Base-by-base conservation (phyloP, 2,329 filamentous ascomycete species). In the Zalaria sp. region DNA sequence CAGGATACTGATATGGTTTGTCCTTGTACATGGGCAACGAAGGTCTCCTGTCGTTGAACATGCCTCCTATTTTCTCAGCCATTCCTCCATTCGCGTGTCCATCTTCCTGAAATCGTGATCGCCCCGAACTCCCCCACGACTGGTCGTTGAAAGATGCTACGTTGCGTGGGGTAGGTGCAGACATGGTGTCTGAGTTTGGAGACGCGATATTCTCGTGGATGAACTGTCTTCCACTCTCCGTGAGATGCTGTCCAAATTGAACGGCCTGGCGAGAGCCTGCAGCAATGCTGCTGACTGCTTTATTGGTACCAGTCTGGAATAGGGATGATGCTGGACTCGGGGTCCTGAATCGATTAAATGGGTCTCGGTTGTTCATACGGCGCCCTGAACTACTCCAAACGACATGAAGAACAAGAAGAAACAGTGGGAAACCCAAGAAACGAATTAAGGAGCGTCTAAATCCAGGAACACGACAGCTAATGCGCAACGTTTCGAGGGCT, bases 21-120 rank as follows among this genome's bases (percentile, higher is more conserved):
- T 98, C 91, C 65, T 98, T 98, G 68, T 98, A 98, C 83, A 96
- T 88, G 37, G 91, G 91, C 47, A 98, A 67, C 44, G 53, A 52
- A 26, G 77, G 68, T 46, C 59, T 60, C 63, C 73, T 68, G 38
- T 71, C 66, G 39, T 63, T 75, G 47, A 88, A 79, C 46, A 87
- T 71, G 44, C 69, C 71, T 39, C 73, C 73, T 31, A 85, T 67
- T 47, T 73, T 76, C 40, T 51, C 47, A 10, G 41, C 40, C 25
- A 47, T 35, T 11, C 45, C 35, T 35, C 46, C 43, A 39, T 42
- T 43, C 5, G 31, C 43, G 37, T 40, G 34, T 27, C 40, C 35
- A 3, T 36, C 32, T 39, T 27, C 36, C 7, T 38, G 39, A 10
- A 41, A 45, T 3, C 43, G 43, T 39, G 39, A 41, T 28, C 39